Base-by-base conservation (phyloP, 768 basidiomycete genomes). In the Calocybe gangraenosa region DNA sequence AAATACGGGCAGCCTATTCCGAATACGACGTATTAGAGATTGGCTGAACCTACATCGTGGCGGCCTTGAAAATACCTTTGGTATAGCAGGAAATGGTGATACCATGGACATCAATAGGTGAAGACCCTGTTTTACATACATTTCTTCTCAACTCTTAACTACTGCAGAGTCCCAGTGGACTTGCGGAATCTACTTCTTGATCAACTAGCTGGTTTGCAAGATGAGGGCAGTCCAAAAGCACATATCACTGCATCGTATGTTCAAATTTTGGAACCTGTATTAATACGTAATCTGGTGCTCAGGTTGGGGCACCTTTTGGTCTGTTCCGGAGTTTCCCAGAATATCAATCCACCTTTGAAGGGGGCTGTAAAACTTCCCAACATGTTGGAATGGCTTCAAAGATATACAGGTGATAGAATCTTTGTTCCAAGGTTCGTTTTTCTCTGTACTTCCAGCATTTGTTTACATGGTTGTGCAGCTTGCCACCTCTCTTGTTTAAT, bases 301-400 rank as follows among this genome's bases (percentile, higher is more conserved):
- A 87, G 84, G 23, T 58, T 79, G 28, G 85, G 85, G 0, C 82
- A 87, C 55, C 43, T 84, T 11, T 63, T 87, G n/a, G 60, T 82
- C 42, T 64, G 66, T 10, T 63, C 71, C 2, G 46, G 59, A 7
- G 43, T 57, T 25, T 62, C 61, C 31, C 62, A 65, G 40, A 67
- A 61, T 11, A 65, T 84, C 19, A 55, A 61, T 17, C 74, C 81
- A 20, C 81, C 81, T 8, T 53, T 83, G 11, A 55, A 60, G 34
- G 76, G 75, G 9, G 52, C 61, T 4, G 62, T 61, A 35, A 50
- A 67, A 19, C 65, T 79, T 46, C 53, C 60, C 11, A 66, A 74
- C 17, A 55, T 79, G 31, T 59, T 76, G 32, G 54, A 70, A 19
- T 79, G 78, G 80, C 55, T 76, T 7, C 47, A 62, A 53, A 56